Base-by-base conservation (phyloP, 768 basidiomycete genomes). In the Suillus americanus region DNA sequence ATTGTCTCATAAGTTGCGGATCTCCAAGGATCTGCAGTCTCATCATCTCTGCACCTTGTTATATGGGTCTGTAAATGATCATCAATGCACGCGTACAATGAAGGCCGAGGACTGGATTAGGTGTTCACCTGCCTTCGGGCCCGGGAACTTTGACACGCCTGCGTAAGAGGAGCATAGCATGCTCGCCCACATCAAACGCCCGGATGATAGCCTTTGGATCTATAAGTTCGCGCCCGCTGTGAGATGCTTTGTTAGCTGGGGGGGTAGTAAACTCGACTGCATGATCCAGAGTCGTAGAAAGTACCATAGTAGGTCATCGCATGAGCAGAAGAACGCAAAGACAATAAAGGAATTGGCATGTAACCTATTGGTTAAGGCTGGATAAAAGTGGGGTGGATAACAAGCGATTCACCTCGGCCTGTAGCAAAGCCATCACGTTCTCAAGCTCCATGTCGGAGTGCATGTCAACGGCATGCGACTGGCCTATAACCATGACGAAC, bases 401-500 rank as follows among this genome's bases (percentile, higher is more conserved):
- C 20, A 23, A 38, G 60, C 51, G n/a, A 73, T 89, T 75, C 74
- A 95, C 97, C 86, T 98, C 96, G 0, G 90, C 96, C 77, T 97
- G 95, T n/a, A 97, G 82, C 61, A 98, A 81, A 14, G 94, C 96
- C 85, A 91, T 90, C 43, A 98, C 89, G 75, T 96, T 91, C 80
- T 94, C 92, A 33, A 99, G 85, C 75, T 93, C 89, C 92, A 98
- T 95, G 62, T 83, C 84, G 1, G 92, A 85, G 78, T 95, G 94
- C 69, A 97, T 93, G 72, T 97, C 96, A 60, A 97, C 79, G 45
- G 77, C 71, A 69, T 85, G 91, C 1, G 82, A 79, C 63, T 88
- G 80, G 9, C 90, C 90, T 25, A 83, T 66, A 67, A 92, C 91
- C 59, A 80, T 90, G 50, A 87, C 77, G 72, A 93, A 91, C 2